Base-by-base conservation (phyloP, 78 protist species). In the Mantamonas sphyraenae region DNA sequence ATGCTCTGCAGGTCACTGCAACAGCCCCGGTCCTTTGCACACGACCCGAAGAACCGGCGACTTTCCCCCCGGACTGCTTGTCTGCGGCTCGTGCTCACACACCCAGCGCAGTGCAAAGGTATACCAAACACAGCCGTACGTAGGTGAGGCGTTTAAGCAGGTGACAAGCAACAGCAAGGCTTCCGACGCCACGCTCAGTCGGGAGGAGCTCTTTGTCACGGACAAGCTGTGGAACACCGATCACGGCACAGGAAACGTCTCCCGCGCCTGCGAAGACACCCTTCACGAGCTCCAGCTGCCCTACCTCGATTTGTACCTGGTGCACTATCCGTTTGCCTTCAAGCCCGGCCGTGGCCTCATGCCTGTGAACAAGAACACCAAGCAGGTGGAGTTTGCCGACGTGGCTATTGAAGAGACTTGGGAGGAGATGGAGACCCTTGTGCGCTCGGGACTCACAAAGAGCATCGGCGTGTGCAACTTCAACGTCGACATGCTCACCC, bases 141-240 rank as follows among this genome's bases (percentile, higher is more conserved):
- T n/a, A n/a, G n/a, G n/a, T n/a, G n/a, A n/a, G n/a, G n/a, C n/a
- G n/a, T n/a, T n/a, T n/a, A n/a, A n/a, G n/a, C n/a, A n/a, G n/a
- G n/a, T n/a, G n/a, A n/a, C n/a, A n/a, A n/a, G n/a, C n/a, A n/a
- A n/a, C n/a, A n/a, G n/a, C n/a, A n/a, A n/a, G n/a, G n/a, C n/a
- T n/a, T n/a, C n/a, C n/a, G n/a, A n/a, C n/a, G n/a, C n/a, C n/a
- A n/a, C n/a, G n/a, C n/a, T n/a, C n/a, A n/a, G n/a, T n/a, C n/a
- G n/a, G n/a, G n/a, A n/a, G n/a, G n/a, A 8, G 9, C 4, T 73
- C 30, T 73, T 73, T 28, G 53, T 74, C 39, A 73, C 77, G 16
- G 45, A 75, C 33, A 77, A 77, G 64, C 77, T 81, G 65, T 81
- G 86, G 86, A 33, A 34, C 77, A 57, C 77, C 24, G 70, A 81